phyloP scores from a whole-genome alignment of 2,329 filamentous ascomycete genomes.

The Aspergillus glaucus region DNA sequence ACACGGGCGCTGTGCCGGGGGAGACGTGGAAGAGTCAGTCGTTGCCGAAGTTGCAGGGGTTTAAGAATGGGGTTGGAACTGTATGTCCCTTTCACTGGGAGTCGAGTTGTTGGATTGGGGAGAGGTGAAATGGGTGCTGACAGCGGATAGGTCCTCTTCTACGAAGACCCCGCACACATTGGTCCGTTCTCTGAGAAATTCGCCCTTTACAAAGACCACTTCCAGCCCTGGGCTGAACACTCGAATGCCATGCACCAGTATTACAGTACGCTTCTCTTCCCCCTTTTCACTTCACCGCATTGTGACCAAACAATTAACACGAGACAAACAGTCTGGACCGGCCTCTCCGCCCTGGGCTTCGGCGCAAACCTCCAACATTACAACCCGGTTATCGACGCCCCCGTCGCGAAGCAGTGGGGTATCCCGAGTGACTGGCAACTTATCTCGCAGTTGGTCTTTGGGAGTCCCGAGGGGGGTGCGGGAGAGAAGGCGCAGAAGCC shows the following conservation, averaged over 20 bases:
- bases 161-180: constrained; percentile 67
- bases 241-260: constrained; percentile 77
- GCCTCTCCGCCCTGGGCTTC: constrained; percentile 74
- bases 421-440: constrained; percentile 69
- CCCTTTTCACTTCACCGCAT: neutral
- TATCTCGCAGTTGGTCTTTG: constrained; percentile 80
- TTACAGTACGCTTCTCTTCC: constrained; percentile 38
- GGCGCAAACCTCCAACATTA: constrained; percentile 91
- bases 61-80: constrained; percentile 69
- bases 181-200: constrained; percentile 62
- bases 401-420: constrained; percentile 63
- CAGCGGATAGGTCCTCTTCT: constrained; percentile 63
- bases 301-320: neutral
- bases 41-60: constrained; percentile 47
- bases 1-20: constrained; percentile 40
- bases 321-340: constrained; percentile 58
- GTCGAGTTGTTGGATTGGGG: neutral
- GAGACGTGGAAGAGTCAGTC: constrained; percentile 52
- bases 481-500: constrained; percentile 60
- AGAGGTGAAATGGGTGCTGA: neutral
- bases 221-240: constrained; percentile 70
- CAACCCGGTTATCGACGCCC: constrained; percentile 74
- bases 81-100: constrained; percentile 36
- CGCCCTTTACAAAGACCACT: constrained; percentile 69
- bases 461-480: constrained; percentile 49